Percentiles rank a stretch among this genome's conserved stretches.
phyloP scores from a whole-genome alignment of 2,329 filamentous ascomycete genomes.

The Amauroascus niger region DNA sequence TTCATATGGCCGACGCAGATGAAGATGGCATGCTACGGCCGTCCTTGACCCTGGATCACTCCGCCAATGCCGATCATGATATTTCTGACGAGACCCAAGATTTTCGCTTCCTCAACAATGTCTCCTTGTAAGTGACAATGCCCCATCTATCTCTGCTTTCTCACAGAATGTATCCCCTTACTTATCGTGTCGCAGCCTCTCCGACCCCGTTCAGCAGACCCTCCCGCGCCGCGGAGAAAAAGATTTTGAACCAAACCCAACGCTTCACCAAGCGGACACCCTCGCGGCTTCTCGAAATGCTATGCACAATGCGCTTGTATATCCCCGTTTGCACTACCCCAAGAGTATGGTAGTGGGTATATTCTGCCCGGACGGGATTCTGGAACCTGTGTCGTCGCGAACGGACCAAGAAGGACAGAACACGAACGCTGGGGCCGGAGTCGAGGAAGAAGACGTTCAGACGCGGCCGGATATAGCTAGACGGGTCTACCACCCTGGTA shows the following conservation, averaged over 20 bases:
- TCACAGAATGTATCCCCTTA: background rate
- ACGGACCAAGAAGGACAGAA: slow-evolving; percentile 5
- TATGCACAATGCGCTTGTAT: slow-evolving; percentile 78
- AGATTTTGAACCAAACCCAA: slow-evolving; percentile 91
- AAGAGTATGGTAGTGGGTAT: slow-evolving; percentile 59
- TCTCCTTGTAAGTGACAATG: slow-evolving; percentile 39
- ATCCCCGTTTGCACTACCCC: slow-evolving; percentile 62
- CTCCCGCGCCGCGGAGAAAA: slow-evolving; percentile 89
- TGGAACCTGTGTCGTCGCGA: background rate
- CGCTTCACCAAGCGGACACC: slow-evolving; percentile 64
- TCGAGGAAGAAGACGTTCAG: slow-evolving; percentile 13
- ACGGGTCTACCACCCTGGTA: slow-evolving; percentile 16
- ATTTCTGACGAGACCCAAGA: slow-evolving; percentile 76
- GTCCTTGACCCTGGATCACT: slow-evolving; percentile 20
- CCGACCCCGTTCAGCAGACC: slow-evolving; percentile 32
- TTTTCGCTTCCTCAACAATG: slow-evolving; percentile 60
- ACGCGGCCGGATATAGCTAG: background rate
- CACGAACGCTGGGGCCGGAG: background rate
- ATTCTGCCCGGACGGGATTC: slow-evolving; percentile 58
- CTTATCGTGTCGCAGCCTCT: slow-evolving; percentile 21
- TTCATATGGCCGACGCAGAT: slow-evolving; percentile 41
- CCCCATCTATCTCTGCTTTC: background rate
- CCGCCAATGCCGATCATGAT: slow-evolving; percentile 46
- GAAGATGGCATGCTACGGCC: slow-evolving; percentile 33
- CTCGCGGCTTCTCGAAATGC: slow-evolving; percentile 74